These are phyloP conservation scores for Talaromyces sp. DNA, from an alignment of 2,329 filamentous ascomycete species.

Conservation along the genomic window DNA sequence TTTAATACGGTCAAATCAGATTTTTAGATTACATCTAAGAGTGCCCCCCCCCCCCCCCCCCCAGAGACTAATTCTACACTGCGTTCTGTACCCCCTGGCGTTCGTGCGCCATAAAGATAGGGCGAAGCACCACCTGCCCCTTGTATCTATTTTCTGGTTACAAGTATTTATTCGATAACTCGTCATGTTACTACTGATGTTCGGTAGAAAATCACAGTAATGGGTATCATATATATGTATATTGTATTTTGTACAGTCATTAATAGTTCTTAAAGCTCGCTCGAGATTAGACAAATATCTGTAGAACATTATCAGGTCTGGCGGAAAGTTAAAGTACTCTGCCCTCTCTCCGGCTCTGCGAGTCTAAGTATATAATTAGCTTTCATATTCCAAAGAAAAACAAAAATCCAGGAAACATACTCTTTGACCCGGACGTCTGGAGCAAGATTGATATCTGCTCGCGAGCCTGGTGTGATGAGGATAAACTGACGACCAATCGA, in stretches of 20 bases:
- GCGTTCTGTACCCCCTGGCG: no score
- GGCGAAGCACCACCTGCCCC: no score
- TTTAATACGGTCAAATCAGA: no score
- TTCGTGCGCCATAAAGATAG: no score
- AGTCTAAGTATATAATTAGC: slow-evolving; percentile 23
- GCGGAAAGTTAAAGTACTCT: slow-evolving; percentile 34
- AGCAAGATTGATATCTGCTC: slow-evolving; percentile 48
- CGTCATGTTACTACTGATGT: neutral
- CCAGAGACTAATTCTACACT: no score
- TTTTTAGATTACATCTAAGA: no score
- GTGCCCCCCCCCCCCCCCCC: no score
- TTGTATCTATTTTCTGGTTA: no score
- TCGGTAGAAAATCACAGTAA: neutral
- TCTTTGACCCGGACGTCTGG: slow-evolving; percentile 42
- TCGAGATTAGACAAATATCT: neutral
- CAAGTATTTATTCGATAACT: neutral
- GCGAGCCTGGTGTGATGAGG: slow-evolving; percentile 88
- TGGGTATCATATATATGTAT: neutral
- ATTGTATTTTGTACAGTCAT: neutral
- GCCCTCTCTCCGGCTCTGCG: slow-evolving; percentile 42
- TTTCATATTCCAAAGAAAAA: neutral
- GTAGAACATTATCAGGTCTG: slow-evolving; percentile 10
- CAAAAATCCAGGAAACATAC: slow-evolving; percentile 22
- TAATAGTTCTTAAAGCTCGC: neutral
- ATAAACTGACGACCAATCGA: slow-evolving; percentile 92